Evolutionary conservation across 768 basidiomycete genomes (phyloP), one percentile per base, ranked within the genome.

Genomic region (Collybia mongolica): DNA sequence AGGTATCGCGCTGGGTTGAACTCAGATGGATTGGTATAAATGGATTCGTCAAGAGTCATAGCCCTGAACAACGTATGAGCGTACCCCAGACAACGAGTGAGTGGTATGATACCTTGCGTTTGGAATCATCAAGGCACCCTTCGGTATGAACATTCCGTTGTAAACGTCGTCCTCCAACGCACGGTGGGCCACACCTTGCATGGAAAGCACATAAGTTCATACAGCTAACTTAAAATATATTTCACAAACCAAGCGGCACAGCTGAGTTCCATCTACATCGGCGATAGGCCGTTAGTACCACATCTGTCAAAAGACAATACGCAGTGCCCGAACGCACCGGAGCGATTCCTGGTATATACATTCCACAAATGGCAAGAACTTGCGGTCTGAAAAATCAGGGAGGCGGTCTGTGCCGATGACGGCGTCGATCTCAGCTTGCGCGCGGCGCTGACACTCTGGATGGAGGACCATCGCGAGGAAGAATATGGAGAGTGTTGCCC

Each of bases 1-100:
- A 73, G 53, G 40, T 69, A 78, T n/a, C 76, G 65, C n/a, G 70
- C 70, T 6, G 76, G 79, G 0, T 54, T 54, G 57, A 76, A 80
- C 8, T 59, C 55, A 5, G 64, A 55, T 4, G 77, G 72, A 28
- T 74, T 57, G 7, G 67, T 56, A 47, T 73, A 80, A 5, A 65
- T 57, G 20, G 55, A 51, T 24, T 64, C 61, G 23, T 77, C 65
- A 32, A 70, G 70, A n/a, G 67, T 61, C 48, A 79, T 62, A 3
- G 65, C 68, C 73, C 69, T 73, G 62, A 7, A 58, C 44, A 32
- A 15, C 11, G 44, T 18, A 49, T 50, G 7, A 46, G 11, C 39
- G 43, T 20, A 18, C 3, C 18, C 2, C 23, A 14, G 6, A 28
- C 36, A 20, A 6, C 6, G 11, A 12, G 3, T 14, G 11, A 39